phyloP scores from a whole-genome alignment of 2,329 filamentous ascomycete genomes.

The Talaromyces marneffei region DNA sequence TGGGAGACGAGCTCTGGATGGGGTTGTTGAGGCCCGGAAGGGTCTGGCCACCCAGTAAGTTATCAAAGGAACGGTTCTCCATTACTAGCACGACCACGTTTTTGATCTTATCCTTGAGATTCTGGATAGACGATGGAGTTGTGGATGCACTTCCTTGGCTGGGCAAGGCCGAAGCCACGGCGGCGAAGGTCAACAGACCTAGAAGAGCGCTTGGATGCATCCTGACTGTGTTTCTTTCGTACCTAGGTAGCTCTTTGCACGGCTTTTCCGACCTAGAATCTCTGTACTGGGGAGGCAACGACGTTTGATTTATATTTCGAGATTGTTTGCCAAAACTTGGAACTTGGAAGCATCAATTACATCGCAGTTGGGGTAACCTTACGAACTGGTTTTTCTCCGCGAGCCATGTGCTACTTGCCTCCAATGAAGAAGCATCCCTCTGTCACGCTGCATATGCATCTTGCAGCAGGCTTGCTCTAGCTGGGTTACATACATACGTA shows the following conservation, averaged over 20 bases:
- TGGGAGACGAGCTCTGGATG: slow-evolving; percentile 19
- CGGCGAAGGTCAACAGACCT: slow-evolving; percentile 11
- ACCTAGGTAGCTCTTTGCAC: slow-evolving; percentile 39
- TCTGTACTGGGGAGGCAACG: background rate
- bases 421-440: background rate
- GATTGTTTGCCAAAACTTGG: background rate
- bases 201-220: slow-evolving; percentile 11
- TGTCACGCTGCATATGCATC: background rate
- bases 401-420: background rate
- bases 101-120: slow-evolving; percentile 37
- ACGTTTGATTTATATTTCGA: background rate
- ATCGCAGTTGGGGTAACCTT: background rate
- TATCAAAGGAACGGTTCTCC: slow-evolving; percentile 40
- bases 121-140: slow-evolving; percentile 11
- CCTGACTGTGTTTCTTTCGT: background rate
- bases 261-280: slow-evolving; percentile 21
- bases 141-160: slow-evolving; percentile 9
- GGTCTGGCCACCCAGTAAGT: slow-evolving; percentile 37
- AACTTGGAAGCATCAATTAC: too few relatives aligned
- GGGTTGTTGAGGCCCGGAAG: slow-evolving; percentile 36
- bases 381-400: background rate
- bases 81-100: slow-evolving; percentile 45
- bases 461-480: background rate
- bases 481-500: too few relatives aligned
- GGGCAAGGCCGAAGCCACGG: slow-evolving; percentile 5